Conservation (phyloP, 1,284 basidiomycete species). For the Leccinum subspadiceum region DNA sequence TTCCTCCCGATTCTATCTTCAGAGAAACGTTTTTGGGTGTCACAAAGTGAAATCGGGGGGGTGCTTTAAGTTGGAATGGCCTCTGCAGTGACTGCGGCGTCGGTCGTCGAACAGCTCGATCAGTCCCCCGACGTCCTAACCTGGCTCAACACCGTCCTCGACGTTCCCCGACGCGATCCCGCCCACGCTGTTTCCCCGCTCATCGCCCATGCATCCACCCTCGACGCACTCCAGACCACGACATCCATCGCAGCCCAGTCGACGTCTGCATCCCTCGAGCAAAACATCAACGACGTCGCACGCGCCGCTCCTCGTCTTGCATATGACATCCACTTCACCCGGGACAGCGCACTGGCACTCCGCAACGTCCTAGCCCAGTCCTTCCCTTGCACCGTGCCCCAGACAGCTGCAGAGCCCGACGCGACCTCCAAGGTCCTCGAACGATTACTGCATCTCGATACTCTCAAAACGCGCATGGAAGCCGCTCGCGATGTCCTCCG, state of each 20-base stretch:
- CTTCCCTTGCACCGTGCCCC: constrained; percentile 28
- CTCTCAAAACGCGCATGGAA: constrained; percentile 83
- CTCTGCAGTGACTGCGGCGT: constrained; percentile 23
- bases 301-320: constrained; percentile 83
- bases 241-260: constrained; percentile 86
- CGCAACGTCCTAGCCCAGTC: constrained; percentile 62
- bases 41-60: not conserved
- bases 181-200: constrained; percentile 18
- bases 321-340: constrained; percentile 94
- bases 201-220: constrained; percentile 17
- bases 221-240: constrained; percentile 49
- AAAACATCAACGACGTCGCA: constrained; percentile 86
- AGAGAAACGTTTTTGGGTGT: not conserved
- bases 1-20: not conserved
- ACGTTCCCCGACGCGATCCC: constrained; percentile 34
- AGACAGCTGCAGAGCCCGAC: constrained; percentile 20
- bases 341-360: constrained; percentile 80
- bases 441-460: constrained; percentile 75
- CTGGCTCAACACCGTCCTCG: constrained; percentile 66
- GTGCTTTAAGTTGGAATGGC: constrained; percentile 18
- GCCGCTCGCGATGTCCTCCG: constrained; percentile 80
- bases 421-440: constrained; percentile 66
- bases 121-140: constrained; percentile 49
- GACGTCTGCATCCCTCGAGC: constrained; percentile 81
- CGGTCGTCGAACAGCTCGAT: constrained; percentile 37